phyloP scores from a whole-genome alignment of 2,329 filamentous ascomycete genomes.

The Pseudopithomyces chartarum region DNA sequence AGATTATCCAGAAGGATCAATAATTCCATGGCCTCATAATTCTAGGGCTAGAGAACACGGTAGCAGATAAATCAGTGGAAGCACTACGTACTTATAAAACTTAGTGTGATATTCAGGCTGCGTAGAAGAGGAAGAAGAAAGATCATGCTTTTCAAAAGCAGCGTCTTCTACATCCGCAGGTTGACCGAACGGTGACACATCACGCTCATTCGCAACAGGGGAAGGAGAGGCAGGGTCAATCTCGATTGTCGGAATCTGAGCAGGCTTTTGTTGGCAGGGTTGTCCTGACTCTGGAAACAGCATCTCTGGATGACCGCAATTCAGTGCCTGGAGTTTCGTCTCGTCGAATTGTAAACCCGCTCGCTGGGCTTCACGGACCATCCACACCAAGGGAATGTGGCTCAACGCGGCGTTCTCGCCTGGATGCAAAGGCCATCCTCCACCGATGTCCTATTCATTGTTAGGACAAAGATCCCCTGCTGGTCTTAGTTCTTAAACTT shows the following conservation, averaged over 20 bases:
- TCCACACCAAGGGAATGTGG: constrained; percentile 72
- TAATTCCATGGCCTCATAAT: too few species aligned
- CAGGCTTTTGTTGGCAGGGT: constrained; percentile 8
- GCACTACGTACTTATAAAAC: constrained; percentile 56
- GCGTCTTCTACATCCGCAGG: neutral
- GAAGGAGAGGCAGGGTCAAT: constrained; percentile 28
- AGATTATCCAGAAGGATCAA: too few species aligned
- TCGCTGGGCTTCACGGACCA: constrained; percentile 66
- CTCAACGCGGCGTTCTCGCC: constrained; percentile 65
- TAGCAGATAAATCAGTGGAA: neutral
- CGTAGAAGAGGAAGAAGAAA: constrained; percentile 14
- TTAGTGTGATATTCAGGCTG: constrained; percentile 15
- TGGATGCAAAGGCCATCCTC: constrained; percentile 67
- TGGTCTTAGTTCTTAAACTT: neutral
- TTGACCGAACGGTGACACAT: neutral
- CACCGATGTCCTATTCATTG: constrained; percentile 66
- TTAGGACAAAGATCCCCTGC: constrained; percentile 11
- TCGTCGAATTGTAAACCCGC: constrained; percentile 74
- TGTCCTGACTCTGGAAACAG: neutral
- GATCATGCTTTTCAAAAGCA: constrained; percentile 13
- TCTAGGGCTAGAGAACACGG: neutral
- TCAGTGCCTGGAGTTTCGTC: constrained; percentile 68
- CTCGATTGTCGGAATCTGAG: constrained; percentile 35
- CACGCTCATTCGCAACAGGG: neutral
- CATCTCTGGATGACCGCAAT: constrained; percentile 60